These are phyloP conservation scores for Canna indica DNA, from an alignment of 176 grass and related monocot genomes.

Conservation along the genomic window DNA sequence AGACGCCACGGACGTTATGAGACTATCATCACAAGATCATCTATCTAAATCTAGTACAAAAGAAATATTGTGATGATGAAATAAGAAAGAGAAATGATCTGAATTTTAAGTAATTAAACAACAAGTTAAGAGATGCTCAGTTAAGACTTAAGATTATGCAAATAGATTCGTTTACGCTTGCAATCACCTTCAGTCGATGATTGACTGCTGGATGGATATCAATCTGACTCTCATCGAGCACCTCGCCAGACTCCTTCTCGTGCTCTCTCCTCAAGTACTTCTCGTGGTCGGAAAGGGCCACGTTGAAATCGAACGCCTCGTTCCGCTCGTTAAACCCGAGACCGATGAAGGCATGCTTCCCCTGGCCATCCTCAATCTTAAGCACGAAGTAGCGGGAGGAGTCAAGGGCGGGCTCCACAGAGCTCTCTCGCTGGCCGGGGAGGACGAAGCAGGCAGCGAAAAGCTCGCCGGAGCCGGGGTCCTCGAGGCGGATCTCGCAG, in stretches of 20 bases:
- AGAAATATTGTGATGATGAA: not conserved
- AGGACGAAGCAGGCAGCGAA: constrained; percentile 86
- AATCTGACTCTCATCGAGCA: constrained; percentile 47
- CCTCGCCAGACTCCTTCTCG: constrained; percentile 69
- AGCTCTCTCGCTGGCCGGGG: constrained; percentile 53
- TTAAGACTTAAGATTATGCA: not conserved
- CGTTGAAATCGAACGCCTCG: constrained; percentile 98
- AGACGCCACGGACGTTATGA: not conserved
- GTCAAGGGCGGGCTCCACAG: constrained; percentile 75
- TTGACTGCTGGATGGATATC: constrained; percentile 88
- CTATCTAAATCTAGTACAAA: no score
- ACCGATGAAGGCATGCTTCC: constrained; percentile 92
- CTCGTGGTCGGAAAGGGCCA: constrained; percentile 88
- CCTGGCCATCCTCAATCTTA: constrained; percentile 71
- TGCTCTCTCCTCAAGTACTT: constrained; percentile 97
- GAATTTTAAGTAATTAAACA: not conserved
- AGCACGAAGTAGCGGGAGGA: constrained; percentile 95
- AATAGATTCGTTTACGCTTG: not conserved
- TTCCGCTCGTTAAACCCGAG: constrained; percentile 94
- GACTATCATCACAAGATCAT: not conserved
- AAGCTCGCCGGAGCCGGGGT: constrained; percentile 75
- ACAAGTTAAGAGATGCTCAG: not conserved
- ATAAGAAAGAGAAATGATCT: not conserved
- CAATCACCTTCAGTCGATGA: constrained; percentile 71
- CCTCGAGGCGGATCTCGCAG: constrained; percentile 90